Evolutionary conservation across 352 stramenopile species (phyloP), one percentile per base, ranked within the genome.

Genomic region (Phytophthora sp.): DNA sequence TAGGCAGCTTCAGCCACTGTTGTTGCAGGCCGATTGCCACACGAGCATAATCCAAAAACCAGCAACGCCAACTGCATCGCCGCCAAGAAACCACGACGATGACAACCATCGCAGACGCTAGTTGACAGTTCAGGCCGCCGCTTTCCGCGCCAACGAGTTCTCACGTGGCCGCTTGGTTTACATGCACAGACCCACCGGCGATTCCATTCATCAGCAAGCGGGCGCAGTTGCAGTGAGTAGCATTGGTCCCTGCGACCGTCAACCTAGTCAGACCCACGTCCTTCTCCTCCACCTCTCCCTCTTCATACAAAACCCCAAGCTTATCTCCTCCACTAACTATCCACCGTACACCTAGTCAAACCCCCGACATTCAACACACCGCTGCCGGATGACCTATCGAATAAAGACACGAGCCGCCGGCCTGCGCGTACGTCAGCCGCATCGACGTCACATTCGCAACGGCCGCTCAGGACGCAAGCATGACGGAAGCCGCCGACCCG

Each of bases 321-420:
- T n/a, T n/a, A n/a, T n/a, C n/a, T n/a, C n/a, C n/a, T n/a, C n/a
- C n/a, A n/a, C n/a, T n/a, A n/a, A n/a, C n/a, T n/a, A n/a, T n/a
- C 24, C 28, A 18, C n/a, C 17, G 54, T 55, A 63, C 43, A 57
- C 46, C 31, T 58, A 43, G 9, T 42, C 18, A n/a, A 52, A 13
- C 12, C 13, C 11, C 15, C n/a, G n/a, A 18, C 27, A 51, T 67
- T 67, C 59, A 68, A 56, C 41, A 63, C 60, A 63, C 60, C 2
- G 13, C 28, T 35, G 12, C 8, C 3, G 12, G 51, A 67, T 67
- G 59, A 67, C 59, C 26, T 23, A 38, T 15, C 28, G 23, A 37
- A 17, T 51, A 42, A 44, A 55, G 48, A 55, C 30, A 54, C 30
- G 46, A 38, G 11, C n/a, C 20, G 21, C 10, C 5, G 1, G 8